Evolutionary conservation across 352 stramenopile species (phyloP), one percentile per base, ranked within the genome.

Genomic region (Globisporangium takayamanum): DNA sequence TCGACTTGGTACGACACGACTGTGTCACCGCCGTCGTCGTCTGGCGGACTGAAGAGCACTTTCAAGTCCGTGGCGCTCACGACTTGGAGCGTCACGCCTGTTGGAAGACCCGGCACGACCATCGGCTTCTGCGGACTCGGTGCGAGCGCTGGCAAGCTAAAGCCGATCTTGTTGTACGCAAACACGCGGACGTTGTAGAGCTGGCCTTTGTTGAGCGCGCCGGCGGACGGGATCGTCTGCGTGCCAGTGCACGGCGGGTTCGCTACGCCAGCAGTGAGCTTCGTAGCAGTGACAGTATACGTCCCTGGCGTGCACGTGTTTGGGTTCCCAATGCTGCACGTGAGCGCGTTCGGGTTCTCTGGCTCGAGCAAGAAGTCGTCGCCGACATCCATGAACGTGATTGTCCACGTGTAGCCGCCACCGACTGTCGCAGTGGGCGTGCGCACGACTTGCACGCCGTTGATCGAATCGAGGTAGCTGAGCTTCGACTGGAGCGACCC

Each of bases 81-180:
- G 2, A 92, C 86, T 26, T 76, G 67, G 3, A 95, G 62, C 8
- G 73, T 91, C 11, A 94, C 84, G 22, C 78, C 80, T 11, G 77
- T 92, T 6, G 84, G 84, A 3, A 76, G 64, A 11, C 80, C 82
- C 4, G 76, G 78, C 2, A 93, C 84, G 30, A 92, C 76, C 73
- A 97, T 92, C 0, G 81, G 86, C 46, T 89, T 92, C 50, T 91
- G 76, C 1, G 78, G 72, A 51, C 67, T 77, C 1, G 68, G 58
- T 22, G 70, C 81, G 50, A 74, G 58, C 6, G 66, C 68, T 2
- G 90, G 86, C 14, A 86, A 55, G 14, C 92, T 88, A 60, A 95
- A 98, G 10, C 96, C 95, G n/a, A 97, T 61, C 39, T 84, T 77
- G 76, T 98, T 99, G 72, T 98, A 98, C 8, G 95, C 91, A 39